phyloP scores from a whole-genome alignment of 2,329 filamentous ascomycete genomes.

The Xylaria sp. region DNA sequence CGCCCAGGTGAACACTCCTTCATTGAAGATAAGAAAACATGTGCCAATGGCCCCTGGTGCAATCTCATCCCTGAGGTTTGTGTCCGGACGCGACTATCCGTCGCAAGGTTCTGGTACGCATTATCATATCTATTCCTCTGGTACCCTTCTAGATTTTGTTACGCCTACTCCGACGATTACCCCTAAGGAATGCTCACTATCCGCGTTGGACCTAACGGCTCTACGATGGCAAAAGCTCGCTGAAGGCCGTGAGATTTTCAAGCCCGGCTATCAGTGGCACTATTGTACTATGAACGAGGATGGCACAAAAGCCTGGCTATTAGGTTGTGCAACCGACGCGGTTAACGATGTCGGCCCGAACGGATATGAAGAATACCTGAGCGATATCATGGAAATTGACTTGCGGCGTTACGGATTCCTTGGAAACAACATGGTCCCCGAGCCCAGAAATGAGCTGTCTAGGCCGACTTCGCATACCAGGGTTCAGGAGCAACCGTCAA shows the following conservation, averaged over 20 bases:
- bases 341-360: conserved; percentile 68
- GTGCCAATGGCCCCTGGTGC: conserved; percentile 84
- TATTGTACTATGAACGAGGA: conserved; percentile 96
- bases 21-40: conserved; percentile 70
- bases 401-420: conserved; percentile 88
- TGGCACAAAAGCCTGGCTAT: conserved; percentile 92
- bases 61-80: conserved; percentile 87
- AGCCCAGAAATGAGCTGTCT: conserved; percentile 52
- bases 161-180: conserved; percentile 88
- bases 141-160: conserved; percentile 89
- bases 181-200: conserved; percentile 85
- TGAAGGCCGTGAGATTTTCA: conserved; percentile 92
- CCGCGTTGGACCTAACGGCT: conserved; percentile 82
- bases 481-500: conserved; percentile 57
- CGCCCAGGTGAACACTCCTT: conserved; percentile 67
- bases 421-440: conserved; percentile 70
- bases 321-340: conserved; percentile 84
- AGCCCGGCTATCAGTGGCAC: conserved; percentile 91
- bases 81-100: conserved; percentile 83
- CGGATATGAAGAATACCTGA: conserved; percentile 86
- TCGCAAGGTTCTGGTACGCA: conserved; percentile 89
- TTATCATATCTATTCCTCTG: conserved; percentile 93
- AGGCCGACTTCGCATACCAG: conserved; percentile 53
- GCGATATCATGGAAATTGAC: conserved; percentile 92
- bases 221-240: conserved; percentile 94